Conservation (phyloP, 441 rosid species). For the Metrosideros polymorpha region DNA sequence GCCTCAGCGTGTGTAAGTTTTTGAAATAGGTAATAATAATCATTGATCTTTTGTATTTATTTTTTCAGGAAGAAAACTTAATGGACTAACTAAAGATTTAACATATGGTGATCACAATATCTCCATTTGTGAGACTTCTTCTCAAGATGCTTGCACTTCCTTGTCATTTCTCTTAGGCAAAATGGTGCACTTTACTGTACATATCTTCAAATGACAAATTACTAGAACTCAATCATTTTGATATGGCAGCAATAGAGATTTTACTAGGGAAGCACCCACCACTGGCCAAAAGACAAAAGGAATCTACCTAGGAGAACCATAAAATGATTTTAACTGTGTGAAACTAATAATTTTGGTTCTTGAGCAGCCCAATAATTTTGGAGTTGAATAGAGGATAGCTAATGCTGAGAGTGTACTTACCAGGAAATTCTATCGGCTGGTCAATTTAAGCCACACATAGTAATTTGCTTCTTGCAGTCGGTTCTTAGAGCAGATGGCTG, state of each 20-base stretch:
- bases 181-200: not conserved
- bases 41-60: not conserved
- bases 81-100: not conserved
- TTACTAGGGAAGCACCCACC: not conserved
- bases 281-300: not conserved
- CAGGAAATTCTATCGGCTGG: not conserved
- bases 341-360: not conserved
- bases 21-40: not conserved
- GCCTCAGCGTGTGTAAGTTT: not conserved
- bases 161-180: not conserved
- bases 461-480: not conserved
- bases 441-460: not conserved
- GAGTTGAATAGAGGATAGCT: not conserved
- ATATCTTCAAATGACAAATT: not conserved
- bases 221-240: not conserved
- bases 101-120: not conserved
- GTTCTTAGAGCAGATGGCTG: not conserved
- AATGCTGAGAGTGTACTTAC: not conserved
- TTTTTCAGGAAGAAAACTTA: not conserved
- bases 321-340: not conserved
- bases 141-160: not conserved
- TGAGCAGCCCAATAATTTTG: not conserved
- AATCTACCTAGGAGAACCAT: not conserved
- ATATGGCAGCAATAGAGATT: not conserved
- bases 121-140: not conserved